Percentiles rank a stretch among this genome's conserved stretches.
These are phyloP conservation scores for Teunomyces gatunensis DNA, from an alignment of 805 yeast genomes.

Conservation along the genomic window DNA sequence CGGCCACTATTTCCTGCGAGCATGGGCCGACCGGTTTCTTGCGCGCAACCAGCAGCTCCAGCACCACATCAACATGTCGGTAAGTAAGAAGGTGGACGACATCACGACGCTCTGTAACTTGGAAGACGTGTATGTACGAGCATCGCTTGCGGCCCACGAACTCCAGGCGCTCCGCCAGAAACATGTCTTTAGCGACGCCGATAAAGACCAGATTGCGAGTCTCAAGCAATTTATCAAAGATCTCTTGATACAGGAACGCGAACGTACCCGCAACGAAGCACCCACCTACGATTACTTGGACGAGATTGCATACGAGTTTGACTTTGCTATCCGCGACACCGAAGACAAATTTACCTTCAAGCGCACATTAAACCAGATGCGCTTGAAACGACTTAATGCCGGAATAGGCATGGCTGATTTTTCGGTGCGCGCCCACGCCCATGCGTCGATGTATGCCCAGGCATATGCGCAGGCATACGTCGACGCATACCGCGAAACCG, in stretches of 20 bases:
- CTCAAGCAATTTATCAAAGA: neutral
- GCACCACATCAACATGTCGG: neutral
- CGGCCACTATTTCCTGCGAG: neutral
- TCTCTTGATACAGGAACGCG: neutral
- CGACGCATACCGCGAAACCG: neutral
- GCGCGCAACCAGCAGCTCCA: neutral
- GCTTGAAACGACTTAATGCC: neutral
- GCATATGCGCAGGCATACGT: neutral
- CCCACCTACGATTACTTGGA: constrained; percentile 2
- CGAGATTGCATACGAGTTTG: constrained; percentile 1
- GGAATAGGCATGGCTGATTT: neutral
- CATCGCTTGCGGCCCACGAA: neutral
- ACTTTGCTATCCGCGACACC: neutral
- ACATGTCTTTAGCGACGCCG: neutral
- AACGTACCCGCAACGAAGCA: neutral
- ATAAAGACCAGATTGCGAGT: neutral
- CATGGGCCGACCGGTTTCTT: neutral
- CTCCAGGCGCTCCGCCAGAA: neutral
- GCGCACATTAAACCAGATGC: neutral
- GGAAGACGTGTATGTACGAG: constrained; percentile 1
- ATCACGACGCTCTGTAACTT: constrained; percentile 1
- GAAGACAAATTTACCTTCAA: neutral
- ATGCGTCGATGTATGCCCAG: neutral
- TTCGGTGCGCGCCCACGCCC: neutral
- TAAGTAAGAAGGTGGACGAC: neutral